These are phyloP conservation scores for Penicillium simplicissimum DNA, from an alignment of 495 filamentous ascomycete genomes.

Conservation along the genomic window DNA sequence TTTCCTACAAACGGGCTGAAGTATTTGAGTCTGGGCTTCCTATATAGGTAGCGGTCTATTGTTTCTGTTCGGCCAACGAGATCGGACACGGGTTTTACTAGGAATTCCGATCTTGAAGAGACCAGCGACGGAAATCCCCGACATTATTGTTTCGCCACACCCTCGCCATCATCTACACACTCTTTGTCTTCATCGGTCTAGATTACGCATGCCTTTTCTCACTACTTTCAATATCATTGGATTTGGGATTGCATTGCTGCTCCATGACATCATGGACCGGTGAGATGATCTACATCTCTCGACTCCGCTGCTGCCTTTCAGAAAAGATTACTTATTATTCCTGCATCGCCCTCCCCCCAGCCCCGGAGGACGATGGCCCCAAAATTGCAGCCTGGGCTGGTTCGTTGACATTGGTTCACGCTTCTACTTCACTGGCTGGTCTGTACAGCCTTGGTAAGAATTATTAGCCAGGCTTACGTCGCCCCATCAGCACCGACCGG, in stretches of 20 bases:
- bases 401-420: neutral
- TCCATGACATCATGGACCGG: constrained; percentile 3
- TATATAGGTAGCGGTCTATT: neutral
- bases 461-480: neutral
- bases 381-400: neutral
- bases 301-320: neutral
- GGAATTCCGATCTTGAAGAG: neutral
- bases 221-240: neutral
- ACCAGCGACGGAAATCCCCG: neutral
- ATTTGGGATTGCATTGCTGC: neutral
- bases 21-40: neutral
- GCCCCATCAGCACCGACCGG: neutral
- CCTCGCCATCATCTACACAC: neutral
- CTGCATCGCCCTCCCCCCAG: neutral
- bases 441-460: neutral
- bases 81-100: neutral
- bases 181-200: neutral
- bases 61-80: neutral
- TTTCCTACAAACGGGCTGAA: neutral
- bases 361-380: neutral
- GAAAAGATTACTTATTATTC: neutral
- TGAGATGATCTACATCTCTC: neutral
- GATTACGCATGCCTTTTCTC: neutral
- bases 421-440: neutral
- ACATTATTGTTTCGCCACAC: neutral